Evolutionary conservation across 2,329 filamentous ascomycete species (phyloP), one percentile per base, ranked within the genome.

Genomic region (Akanthomyces muscarius): DNA sequence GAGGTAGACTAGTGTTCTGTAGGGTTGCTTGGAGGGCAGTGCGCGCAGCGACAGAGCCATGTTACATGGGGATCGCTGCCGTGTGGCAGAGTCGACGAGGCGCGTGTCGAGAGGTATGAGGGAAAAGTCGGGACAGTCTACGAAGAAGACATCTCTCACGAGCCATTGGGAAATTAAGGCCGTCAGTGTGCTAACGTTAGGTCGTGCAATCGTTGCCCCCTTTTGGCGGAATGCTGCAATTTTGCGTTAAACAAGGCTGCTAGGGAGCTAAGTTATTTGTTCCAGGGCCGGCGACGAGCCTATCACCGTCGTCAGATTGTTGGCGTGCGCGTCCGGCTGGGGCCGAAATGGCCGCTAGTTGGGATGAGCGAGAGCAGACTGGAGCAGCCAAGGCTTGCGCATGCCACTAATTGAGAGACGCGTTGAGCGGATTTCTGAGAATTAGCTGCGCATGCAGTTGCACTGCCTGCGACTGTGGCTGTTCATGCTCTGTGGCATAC

Each of bases 41-140:
- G 36, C 57, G 47, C 57, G 33, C 25, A 61, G 38, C n/a, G 36
- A 61, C 8, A 45, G 11, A 38, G 25, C n/a, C 57, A 61, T 61
- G 25, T 16, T 51, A n/a, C 23, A n/a, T 7, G 1, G n/a, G 30
- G 28, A 8, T 13, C 30, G 5, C 50, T 52, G 50, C 18, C 28
- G 28, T n/a, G 28, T 13, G 16, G 33, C 8, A n/a, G 18, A 52
- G 23, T 16, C 16, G n/a, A 21, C 42, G n/a, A 21, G n/a, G n/a
- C 8, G 42, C 42, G 18, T 45, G 18, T n/a, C 18, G n/a, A 16
- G 42, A 23, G 3, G 18, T 14, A 11, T 11, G 13, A 4, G 23
- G 45, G 33, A 53, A 53, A 23, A 38, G 21, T 11, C 11, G 14
- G 7, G 14, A 48, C 33, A 25, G 11, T 5, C 21, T 36, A 8